Evolutionary conservation across 345 rosid species (phyloP), one percentile per base, ranked within the genome.

Genomic region (Brassica nigra): DNA sequence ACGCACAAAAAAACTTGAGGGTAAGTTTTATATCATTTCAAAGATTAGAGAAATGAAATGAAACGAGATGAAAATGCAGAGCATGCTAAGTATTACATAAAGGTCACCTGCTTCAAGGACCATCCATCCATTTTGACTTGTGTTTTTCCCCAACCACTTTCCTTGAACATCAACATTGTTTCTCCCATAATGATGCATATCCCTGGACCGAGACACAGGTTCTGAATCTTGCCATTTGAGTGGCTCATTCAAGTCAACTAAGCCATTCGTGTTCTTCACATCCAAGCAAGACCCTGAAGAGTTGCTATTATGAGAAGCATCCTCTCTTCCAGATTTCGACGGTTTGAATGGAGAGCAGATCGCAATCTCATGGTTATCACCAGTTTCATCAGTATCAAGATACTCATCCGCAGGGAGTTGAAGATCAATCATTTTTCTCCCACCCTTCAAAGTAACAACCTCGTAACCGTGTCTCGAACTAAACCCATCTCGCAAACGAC

Each of bases 241-340:
- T 62, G 92, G 90, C 78, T 86, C 87, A 78, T 90, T 89, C 81
- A 86, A 84, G 80, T 86, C 86, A 7, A 82, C 71, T 59, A 84
- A 70, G 63, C 85, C 78, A 10, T 33, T 54, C 27, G 76, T 67
- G 66, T 71, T 71, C 85, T 78, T 72, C 62, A 67, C 72, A 74
- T 47, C 76, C 73, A 66, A 49, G 62, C 55, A 66, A 58, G 85
- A 71, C 78, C 82, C 84, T 8, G 66, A 81, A 78, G 83, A 73
- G 79, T 78, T 81, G n/a, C 57, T 82, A 31, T 1, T 15, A 62
- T 70, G 58, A 79, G 68, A 42, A 42, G 14, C 49, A 42, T 42
- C 70, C 52, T 23, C 37, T 58, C 36, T 78, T 20, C 78, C 77
- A 39, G 73, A 84, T 76, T 71, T 80, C 23, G 91, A 77, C 4